Evolutionary conservation across 305 asterid genomes (phyloP).

Genomic region (Plantago rigida): DNA sequence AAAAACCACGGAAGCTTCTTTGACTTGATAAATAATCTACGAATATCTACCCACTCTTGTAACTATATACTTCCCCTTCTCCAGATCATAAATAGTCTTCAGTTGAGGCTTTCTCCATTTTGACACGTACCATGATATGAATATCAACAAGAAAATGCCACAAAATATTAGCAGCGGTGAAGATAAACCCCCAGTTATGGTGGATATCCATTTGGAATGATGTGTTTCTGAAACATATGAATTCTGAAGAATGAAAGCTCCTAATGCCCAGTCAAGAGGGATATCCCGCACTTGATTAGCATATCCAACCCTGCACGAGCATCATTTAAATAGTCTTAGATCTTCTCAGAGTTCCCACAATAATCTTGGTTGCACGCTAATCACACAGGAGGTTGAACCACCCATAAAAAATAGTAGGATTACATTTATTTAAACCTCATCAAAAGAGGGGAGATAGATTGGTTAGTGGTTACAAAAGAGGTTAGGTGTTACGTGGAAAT

Average conservation of each 20-base stretch:
- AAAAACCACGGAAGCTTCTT: conserved; percentile 21
- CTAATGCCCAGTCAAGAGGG: conserved; percentile 95
- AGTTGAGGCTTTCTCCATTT: conserved; percentile 66
- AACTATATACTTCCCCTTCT: conserved; percentile 88
- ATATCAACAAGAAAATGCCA: conserved; percentile 37
- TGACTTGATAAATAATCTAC: conserved; percentile 21
- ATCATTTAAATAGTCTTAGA: conserved; percentile 12
- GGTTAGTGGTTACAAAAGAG: too few relatives aligned
- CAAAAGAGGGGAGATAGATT: too few relatives aligned
- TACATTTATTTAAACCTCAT: too few relatives aligned
- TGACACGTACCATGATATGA: conserved; percentile 42
- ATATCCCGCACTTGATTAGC: conserved; percentile 61
- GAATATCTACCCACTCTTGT: conserved; percentile 64
- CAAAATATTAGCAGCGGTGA: conserved; percentile 37
- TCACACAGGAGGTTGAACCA: too few relatives aligned
- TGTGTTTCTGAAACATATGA: conserved; percentile 34
- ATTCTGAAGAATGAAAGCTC: conserved; percentile 78
- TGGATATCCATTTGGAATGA: conserved; percentile 36
- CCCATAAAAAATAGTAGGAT: too few relatives aligned
- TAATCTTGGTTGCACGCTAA: background rate
- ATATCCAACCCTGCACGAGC: conserved; percentile 58
- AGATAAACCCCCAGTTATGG: conserved; percentile 33
- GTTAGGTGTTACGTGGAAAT: too few relatives aligned
- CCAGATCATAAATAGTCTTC: conserved; percentile 89
- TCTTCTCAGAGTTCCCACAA: background rate